Evolutionary conservation across 768 basidiomycete genomes (phyloP).

Genomic region (Mycena galopus): DNA sequence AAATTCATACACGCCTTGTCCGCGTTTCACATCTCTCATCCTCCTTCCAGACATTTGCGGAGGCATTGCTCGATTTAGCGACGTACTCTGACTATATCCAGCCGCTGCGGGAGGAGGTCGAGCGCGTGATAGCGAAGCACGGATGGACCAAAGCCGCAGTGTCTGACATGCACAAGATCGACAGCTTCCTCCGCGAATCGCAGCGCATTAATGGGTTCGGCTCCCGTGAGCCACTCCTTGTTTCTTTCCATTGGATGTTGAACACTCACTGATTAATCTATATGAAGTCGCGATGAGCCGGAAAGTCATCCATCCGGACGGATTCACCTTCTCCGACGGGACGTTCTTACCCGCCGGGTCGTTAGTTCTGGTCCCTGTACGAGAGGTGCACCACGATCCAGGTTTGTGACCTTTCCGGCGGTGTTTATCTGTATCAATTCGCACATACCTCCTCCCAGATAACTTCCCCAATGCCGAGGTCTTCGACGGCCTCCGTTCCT

Average conservation of each 20-base stretch:
- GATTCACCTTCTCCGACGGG: neutral
- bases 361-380: neutral
- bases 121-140: neutral
- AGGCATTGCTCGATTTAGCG: neutral
- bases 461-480: neutral
- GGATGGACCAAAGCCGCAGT: neutral
- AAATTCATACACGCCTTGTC: neutral
- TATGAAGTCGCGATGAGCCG: neutral
- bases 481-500: neutral
- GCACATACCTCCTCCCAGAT: neutral
- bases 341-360: neutral
- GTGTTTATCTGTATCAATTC: too few species aligned
- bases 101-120: neutral
- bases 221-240: neutral
- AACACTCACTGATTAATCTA: neutral
- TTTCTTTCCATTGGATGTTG: neutral
- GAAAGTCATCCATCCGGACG: neutral
- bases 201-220: neutral
- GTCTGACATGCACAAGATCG: neutral
- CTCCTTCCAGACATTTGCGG: neutral
- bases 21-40: neutral
- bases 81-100: neutral
- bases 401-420: neutral
- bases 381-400: neutral
- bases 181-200: neutral